Conservation (phyloP, 768 basidiomycete genomes). For the Hygrocybe punicea region DNA sequence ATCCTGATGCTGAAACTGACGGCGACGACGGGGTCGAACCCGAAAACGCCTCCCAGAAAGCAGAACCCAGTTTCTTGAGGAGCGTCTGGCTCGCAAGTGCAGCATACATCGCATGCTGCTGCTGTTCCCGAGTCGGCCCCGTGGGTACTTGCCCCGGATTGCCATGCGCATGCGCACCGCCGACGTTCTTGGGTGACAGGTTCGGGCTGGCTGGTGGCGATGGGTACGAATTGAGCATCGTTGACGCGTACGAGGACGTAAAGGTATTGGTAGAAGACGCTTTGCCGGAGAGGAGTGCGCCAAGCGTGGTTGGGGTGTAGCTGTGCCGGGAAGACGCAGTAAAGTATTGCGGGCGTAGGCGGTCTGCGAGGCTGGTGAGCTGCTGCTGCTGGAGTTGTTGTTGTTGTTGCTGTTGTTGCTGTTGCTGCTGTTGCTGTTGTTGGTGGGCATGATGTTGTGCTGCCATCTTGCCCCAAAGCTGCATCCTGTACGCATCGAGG, state of each 20-base stretch:
- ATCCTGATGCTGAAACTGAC: conserved; percentile 21
- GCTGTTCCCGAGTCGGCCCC: conserved; percentile 21
- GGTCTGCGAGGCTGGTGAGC: conserved; percentile 39
- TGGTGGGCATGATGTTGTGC: conserved; percentile 53
- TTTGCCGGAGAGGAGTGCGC: conserved; percentile 47
- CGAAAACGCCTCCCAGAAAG: conserved; percentile 91
- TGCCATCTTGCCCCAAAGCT: conserved; percentile 89
- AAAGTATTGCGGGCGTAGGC: conserved; percentile 42
- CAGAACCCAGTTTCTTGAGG: conserved; percentile 60
- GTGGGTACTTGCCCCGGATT: conserved; percentile 9
- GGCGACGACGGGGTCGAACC: conserved; percentile 34
- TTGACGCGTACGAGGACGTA: conserved; percentile 14
- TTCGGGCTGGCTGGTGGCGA: conserved; percentile 5
- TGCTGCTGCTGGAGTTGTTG: conserved; percentile 26
- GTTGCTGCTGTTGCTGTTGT: conserved; percentile 34
- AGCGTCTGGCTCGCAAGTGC: conserved; percentile 79
- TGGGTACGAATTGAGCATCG: conserved; percentile 4
- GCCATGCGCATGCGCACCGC: no score
- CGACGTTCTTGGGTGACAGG: background rate
- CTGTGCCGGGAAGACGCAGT: conserved; percentile 18
- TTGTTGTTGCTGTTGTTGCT: conserved; percentile 36
- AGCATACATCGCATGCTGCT: conserved; percentile 57
- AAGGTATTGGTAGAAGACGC: no score
- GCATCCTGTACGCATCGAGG: conserved; percentile 85
- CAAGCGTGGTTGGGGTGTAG: conserved; percentile 19